These are phyloP conservation scores for Scedosporium apiospermum DNA, from an alignment of 2,329 filamentous ascomycete species.

Conservation along the genomic window DNA sequence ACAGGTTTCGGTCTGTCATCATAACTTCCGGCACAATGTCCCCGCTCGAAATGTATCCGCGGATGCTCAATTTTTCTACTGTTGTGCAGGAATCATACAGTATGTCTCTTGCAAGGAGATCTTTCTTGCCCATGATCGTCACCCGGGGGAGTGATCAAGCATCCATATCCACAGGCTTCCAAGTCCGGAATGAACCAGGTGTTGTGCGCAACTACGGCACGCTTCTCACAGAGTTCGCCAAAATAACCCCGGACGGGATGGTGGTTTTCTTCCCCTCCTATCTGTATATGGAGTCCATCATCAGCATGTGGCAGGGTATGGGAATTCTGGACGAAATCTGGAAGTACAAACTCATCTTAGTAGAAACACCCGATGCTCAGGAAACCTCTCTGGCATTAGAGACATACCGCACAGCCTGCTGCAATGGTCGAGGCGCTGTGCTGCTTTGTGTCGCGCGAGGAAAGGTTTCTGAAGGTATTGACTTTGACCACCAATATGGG, in stretches of 20 bases:
- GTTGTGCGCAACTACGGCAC: constrained; percentile 97
- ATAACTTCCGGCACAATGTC: constrained; percentile 98
- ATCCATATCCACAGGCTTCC: constrained; percentile 85
- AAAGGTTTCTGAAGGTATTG: constrained; percentile 95
- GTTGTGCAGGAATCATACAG: constrained; percentile 95
- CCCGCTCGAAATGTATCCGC: constrained; percentile 96
- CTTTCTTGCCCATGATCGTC: constrained; percentile 97
- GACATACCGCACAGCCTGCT: constrained; percentile 94
- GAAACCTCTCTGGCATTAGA: constrained; percentile 93
- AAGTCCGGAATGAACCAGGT: constrained; percentile 88
- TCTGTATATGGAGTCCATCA: constrained; percentile 98
- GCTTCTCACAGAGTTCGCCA: constrained; percentile 87
- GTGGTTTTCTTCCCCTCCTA: constrained; percentile 99
- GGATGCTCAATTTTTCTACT: constrained; percentile 89
- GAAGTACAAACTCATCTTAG: constrained; percentile 97
- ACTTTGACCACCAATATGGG: constrained; percentile 98
- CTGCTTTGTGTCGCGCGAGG: constrained; percentile 91
- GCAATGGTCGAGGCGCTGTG: constrained; percentile 89
- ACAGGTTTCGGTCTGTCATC: constrained; percentile 94
- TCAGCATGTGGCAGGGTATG: constrained; percentile 99
- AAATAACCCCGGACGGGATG: constrained; percentile 90
- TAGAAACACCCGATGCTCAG: constrained; percentile 94
- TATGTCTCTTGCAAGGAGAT: constrained; percentile 88
- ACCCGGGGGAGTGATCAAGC: constrained; percentile 92
- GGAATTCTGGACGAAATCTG: constrained; percentile 94